Evolutionary conservation across 495 filamentous ascomycete genomes (phyloP).

Genomic region (Talaromyces wortmannii): DNA sequence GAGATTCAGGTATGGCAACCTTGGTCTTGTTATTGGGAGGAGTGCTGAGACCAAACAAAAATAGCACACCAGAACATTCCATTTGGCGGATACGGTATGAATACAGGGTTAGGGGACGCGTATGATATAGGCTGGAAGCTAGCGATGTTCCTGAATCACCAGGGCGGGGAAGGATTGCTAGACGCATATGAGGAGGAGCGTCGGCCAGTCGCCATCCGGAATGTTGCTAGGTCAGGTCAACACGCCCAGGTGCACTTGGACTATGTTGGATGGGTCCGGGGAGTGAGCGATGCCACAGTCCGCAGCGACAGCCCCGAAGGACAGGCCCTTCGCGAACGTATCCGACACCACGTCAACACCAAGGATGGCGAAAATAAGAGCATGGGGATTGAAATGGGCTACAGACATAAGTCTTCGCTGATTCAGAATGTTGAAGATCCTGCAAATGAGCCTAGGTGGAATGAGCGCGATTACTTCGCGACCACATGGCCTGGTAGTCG

Average conservation of each 20-base stretch:
- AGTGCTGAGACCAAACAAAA: too few relatives aligned
- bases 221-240: conserved; percentile 5
- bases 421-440: conserved; percentile 5
- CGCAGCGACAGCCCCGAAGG: not conserved
- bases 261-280: not conserved
- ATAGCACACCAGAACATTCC: conserved; percentile 16
- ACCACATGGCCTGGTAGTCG: conserved; percentile 19
- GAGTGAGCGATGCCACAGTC: not conserved
- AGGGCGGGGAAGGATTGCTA: conserved; percentile 9
- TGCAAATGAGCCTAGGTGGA: conserved; percentile 6
- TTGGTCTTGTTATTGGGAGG: too few relatives aligned
- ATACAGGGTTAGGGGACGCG: conserved; percentile 22
- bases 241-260: conserved; percentile 4
- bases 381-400: conserved; percentile 13
- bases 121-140: conserved; percentile 25
- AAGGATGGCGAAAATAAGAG: conserved; percentile 7
- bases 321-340: not conserved
- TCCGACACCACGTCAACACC: conserved; percentile 4
- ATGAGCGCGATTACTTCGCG: conserved; percentile 7
- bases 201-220: conserved; percentile 7
- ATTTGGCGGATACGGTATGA: conserved; percentile 25
- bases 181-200: conserved; percentile 20
- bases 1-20: too few relatives aligned
- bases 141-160: conserved; percentile 11
- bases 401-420: conserved; percentile 5